Evolutionary conservation across 1,139 yeast species (phyloP), one percentile per base, ranked within the genome.

Genomic region (Yamadazyma siamensis): DNA sequence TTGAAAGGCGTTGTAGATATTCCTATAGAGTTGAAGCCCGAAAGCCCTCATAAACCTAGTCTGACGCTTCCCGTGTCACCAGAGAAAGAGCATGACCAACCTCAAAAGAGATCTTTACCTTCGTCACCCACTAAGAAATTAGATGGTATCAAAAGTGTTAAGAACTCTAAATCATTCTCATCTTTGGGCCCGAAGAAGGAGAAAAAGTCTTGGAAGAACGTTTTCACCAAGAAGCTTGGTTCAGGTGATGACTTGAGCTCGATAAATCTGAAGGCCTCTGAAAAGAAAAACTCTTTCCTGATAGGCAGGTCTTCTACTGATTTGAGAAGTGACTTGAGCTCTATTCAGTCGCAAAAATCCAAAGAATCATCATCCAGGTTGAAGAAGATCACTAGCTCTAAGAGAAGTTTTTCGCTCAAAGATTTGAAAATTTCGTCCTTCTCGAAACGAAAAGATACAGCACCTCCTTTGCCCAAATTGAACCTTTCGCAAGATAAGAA

Each of bases 351-450:
- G 6, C 18, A 15, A 15, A 15, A 20, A 6, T 5, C 23, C 6
- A 5, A 27, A 4, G 18, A 17, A 13, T 6, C 34, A 4, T 8
- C 28, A 9, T 22, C 29, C 7, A 37, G 27, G 25, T 31, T 31
- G 23, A 44, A 40, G 29, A 41, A 38, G 23, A 21, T 39, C 13
- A 12, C 36, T 7, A 21, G 29, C 2, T 25, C 36, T 6, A 40
- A 36, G 26, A 29, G 35, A 23, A 35, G 29, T 18, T 44, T 44
- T 25, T 44, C 48, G 9, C 37, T 43, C 21, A 30, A 33, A 11
- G 44, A 44, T 29, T 35, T 34, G 30, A 41, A 35, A 29, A 23
- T 43, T 19, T 32, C 44, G 4, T 31, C 46, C 13, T 37, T 38
- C 15, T 33, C 33, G 13, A 32, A 25, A 12, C 32, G 27, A 8